Base-by-base conservation (phyloP, 2,329 filamentous ascomycete species). In the Hypomyces perniciosus region DNA sequence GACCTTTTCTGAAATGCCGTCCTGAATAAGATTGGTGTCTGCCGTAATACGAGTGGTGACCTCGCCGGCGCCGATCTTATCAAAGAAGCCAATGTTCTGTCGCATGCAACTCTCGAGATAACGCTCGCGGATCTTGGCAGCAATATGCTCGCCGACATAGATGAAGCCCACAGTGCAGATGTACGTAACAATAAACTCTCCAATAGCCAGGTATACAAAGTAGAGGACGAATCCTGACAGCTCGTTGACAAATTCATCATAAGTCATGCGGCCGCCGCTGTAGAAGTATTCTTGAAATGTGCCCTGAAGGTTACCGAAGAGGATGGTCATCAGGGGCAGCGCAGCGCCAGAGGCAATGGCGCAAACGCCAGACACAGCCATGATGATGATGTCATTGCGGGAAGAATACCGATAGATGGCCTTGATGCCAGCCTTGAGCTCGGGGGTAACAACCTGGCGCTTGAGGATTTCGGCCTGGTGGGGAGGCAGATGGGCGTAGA, bases 21-120 rank as follows among this genome's bases (percentile, higher is more conserved):
- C 91, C 68, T 96, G 92, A 50, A 99, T 85, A 47, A 96, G 74
- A 62, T 96, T 96, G 43, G 90, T 95, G 66, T 97, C 92, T 8
- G 91, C 85, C 0, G 92, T 97, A 61, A 96, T 96, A 56, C 92
- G 85, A 1, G 91, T 96, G 0, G 91, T 96, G 54, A 97, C 88
- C 69, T 96, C 93, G 53, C 92, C 91, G 31, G 90, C 87, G 46
- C 91, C 92, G 9, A 96, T 78, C 62, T 93, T 93, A 68, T 97
- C 93, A 69, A 95, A 95, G 68, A 89, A 95, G 43, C 83, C 90
- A 65, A 95, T 92, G 65, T 96, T 95, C 66, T 95, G 90, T 54
- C 83, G 83, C 74, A 95, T 74, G 63, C 90, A 91, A 55, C 87
- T 90, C 60, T 84, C 79, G 6, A 99, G 79, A 61, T 97, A 97